Evolutionary conservation across 2,329 filamentous ascomycete species (phyloP), one percentile per base, ranked within the genome.

Genomic region (Dothideomycetes sp.): DNA sequence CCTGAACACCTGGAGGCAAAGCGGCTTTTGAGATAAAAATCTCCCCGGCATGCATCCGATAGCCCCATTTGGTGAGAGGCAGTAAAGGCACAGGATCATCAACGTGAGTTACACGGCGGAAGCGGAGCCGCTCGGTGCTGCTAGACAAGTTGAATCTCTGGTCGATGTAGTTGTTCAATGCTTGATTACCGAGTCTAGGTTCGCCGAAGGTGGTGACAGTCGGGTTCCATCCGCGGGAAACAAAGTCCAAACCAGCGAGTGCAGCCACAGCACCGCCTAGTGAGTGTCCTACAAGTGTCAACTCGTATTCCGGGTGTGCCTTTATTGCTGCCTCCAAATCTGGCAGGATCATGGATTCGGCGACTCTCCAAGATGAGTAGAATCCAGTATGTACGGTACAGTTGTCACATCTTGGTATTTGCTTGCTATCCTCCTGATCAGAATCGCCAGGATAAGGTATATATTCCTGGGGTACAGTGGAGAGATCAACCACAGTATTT

Each of bases 341-440:
- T 0, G 81, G 74, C 12, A 94, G 60, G 19, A 98, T 76, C 2
- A 73, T 64, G 20, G 71, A 64, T 34, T 85, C 75, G 0, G 88
- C 84, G 54, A 80, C 78, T 36, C 73, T 67, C 89, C 91, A 98
- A 1, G 86, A 88, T 12, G 74, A 70, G 56, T 91, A 75, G 62
- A 98, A 98, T 13, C 91, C 91, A 45, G 78, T 79, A 58, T 98
- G 91, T 1, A 96, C 89, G 4, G 84, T 94, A 61, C 91, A 98
- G 59, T 94, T 89, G 5, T 67, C 60, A 62, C 91, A 98, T 50
- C 70, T 73, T 17, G 72, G 68, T 27, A 65, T 57, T 30, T 57
- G 56, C 49, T 48, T 39, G 48, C 49, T 47, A 20, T 57, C 51
- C 8, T 60, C 50, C 15, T 62, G 59, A 16, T 67, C 62, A 30